Evolutionary conservation across 2,329 filamentous ascomycete genomes (phyloP).

Genomic region (Aaosphaeria pasadenensis): DNA sequence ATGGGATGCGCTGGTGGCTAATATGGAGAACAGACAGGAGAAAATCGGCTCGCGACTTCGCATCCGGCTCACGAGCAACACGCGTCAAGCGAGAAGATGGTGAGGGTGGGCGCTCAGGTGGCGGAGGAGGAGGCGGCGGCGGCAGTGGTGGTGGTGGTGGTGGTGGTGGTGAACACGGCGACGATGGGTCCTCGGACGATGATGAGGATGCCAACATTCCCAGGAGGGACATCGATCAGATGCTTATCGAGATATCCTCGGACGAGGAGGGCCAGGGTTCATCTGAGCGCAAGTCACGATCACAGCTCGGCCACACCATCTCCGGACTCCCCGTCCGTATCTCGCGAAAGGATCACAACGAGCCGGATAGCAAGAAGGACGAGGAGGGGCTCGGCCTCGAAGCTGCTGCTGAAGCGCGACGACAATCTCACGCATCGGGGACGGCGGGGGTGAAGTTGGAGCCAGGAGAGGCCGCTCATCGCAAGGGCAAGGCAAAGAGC

Average conservation of each 20-base stretch:
- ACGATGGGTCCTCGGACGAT: slow-evolving; percentile 46
- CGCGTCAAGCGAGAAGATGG: slow-evolving; percentile 31
- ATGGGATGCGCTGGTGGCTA: neutral
- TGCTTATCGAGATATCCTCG: slow-evolving; percentile 55
- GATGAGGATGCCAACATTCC: slow-evolving; percentile 42
- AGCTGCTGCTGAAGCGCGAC: neutral
- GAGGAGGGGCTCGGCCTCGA: slow-evolving; percentile 33
- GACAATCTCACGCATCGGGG: no score
- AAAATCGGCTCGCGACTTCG: slow-evolving; percentile 6
- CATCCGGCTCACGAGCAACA: slow-evolving; percentile 9
- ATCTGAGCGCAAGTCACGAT: slow-evolving; percentile 16
- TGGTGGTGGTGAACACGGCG: slow-evolving; percentile 34
- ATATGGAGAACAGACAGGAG: slow-evolving; percentile 1
- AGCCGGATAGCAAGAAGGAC: slow-evolving; percentile 44
- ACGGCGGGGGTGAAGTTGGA: slow-evolving; percentile 8
- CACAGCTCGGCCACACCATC: slow-evolving; percentile 9
- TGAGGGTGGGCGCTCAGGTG: slow-evolving; percentile 3
- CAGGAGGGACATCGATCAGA: slow-evolving; percentile 52
- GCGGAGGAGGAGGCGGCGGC: slow-evolving; percentile 1
- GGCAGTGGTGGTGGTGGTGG: slow-evolving; percentile 8
- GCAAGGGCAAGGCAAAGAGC: slow-evolving; percentile 40
- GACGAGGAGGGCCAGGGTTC: slow-evolving; percentile 46
- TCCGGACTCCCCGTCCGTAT: slow-evolving; percentile 53
- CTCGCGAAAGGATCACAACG: slow-evolving; percentile 54
- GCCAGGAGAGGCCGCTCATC: slow-evolving; percentile 13